These are phyloP conservation scores for Zhuliangozyma parablackwelliae DNA, from an alignment of 1,139 yeast genomes.

Conservation along the genomic window DNA sequence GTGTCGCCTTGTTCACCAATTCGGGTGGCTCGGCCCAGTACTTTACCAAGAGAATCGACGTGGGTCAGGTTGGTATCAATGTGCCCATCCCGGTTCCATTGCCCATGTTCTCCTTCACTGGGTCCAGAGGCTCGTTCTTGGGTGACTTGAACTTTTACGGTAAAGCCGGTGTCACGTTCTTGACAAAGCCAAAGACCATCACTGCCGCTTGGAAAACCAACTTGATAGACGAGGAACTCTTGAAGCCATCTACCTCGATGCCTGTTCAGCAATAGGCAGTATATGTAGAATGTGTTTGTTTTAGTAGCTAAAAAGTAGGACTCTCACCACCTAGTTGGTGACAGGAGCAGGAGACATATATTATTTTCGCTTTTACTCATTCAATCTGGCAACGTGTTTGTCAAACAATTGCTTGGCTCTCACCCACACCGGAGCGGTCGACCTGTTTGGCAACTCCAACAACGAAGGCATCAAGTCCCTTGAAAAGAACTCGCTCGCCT, in stretches of 20 bases:
- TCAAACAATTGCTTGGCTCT: conserved; percentile 81
- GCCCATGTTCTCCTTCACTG: conserved; percentile 81
- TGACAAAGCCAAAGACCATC: conserved; percentile 75
- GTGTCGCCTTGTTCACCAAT: conserved; percentile 65
- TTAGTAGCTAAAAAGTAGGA: too few relatives aligned
- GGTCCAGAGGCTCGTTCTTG: conserved; percentile 71
- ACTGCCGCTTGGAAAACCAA: conserved; percentile 66
- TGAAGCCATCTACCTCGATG: conserved; percentile 59
- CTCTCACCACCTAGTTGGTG: too few relatives aligned
- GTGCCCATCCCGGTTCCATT: conserved; percentile 84
- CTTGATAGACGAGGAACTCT: conserved; percentile 45
- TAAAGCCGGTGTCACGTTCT: conserved; percentile 65
- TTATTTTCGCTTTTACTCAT: conserved; percentile 1
- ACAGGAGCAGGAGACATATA: neutral
- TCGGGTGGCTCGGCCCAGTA: conserved; percentile 69
- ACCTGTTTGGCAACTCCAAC: conserved; percentile 75
- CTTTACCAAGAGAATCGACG: conserved; percentile 65
- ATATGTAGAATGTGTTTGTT: too few relatives aligned
- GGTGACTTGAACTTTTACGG: conserved; percentile 82
- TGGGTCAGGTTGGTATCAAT: conserved; percentile 77
- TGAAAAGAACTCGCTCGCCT: conserved; percentile 88
- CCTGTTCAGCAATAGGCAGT: conserved; percentile 48
- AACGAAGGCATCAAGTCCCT: conserved; percentile 84
- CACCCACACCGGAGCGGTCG: conserved; percentile 84
- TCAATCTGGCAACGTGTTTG: conserved; percentile 70